phyloP scores from a whole-genome alignment of 176 grass and related monocot species.

The Zoysia japonica region DNA sequence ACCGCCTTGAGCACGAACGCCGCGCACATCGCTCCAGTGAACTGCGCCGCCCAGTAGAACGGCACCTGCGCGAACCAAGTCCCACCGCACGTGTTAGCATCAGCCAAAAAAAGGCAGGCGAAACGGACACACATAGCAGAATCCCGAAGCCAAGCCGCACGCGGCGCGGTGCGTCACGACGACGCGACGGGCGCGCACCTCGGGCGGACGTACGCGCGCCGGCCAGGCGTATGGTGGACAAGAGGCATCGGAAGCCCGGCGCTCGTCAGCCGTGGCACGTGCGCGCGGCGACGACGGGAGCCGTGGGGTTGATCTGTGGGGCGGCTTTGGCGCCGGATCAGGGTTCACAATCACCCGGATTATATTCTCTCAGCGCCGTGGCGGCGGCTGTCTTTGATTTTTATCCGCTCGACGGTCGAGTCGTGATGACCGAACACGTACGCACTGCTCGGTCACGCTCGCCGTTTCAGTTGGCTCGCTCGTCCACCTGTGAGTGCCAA shows the following conservation, averaged over 20 bases:
- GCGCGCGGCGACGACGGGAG: slow-evolving; percentile 1
- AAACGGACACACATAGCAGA: neutral
- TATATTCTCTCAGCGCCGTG: neutral
- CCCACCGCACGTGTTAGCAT: neutral
- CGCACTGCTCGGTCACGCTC: neutral
- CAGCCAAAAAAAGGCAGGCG: neutral
- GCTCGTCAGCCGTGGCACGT: neutral
- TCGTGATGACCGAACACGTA: neutral
- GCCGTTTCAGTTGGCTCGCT: neutral
- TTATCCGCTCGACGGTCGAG: neutral
- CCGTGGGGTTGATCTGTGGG: neutral
- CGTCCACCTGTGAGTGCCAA: neutral
- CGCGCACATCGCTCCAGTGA: slow-evolving; percentile 76
- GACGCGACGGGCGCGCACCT: neutral
- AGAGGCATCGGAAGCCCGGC: neutral
- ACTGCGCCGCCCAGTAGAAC: slow-evolving; percentile 94
- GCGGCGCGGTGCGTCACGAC: neutral
- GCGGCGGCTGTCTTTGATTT: neutral
- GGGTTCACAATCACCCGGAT: neutral
- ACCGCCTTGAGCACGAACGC: slow-evolving; percentile 71
- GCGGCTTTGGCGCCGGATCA: neutral
- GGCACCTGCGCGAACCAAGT: slow-evolving; percentile 56
- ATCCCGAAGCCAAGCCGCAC: neutral
- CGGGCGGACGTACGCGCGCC: neutral
- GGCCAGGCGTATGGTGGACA: neutral